Conservation (phyloP, 441 rosid species). For the Arabidopsis hybrid region DNA sequence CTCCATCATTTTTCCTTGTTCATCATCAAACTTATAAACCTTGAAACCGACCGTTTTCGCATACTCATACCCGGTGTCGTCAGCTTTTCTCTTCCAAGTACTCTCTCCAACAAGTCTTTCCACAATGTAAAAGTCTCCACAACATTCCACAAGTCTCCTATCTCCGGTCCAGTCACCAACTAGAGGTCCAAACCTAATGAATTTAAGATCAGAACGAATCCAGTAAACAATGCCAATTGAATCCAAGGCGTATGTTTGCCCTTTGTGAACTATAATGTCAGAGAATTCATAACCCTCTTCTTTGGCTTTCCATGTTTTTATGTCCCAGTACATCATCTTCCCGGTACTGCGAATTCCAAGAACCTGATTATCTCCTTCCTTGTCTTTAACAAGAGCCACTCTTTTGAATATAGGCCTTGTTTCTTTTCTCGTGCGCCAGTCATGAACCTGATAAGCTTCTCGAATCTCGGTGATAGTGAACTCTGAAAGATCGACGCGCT, state of each 20-base stretch:
- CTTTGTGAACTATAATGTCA: constrained; percentile 32
- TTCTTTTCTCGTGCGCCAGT: too few relatives aligned
- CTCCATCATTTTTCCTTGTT: constrained; percentile 37
- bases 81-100: too few relatives aligned
- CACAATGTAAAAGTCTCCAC: constrained; percentile 57
- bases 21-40: constrained; percentile 43
- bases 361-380: not conserved
- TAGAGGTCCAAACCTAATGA: constrained; percentile 44
- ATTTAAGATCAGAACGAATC: constrained; percentile 28
- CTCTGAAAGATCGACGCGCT: not conserved
- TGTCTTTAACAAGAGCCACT: not conserved
- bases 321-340: constrained; percentile 25
- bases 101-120: constrained; percentile 9
- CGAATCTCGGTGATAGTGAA: constrained; percentile 30
- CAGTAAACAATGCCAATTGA: constrained; percentile 32
- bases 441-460: constrained; percentile 16
- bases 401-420: constrained; percentile 14
- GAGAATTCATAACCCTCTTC: not conserved
- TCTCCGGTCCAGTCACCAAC: not conserved
- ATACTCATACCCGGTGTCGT: too few relatives aligned
- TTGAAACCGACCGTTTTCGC: constrained; percentile 17
- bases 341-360: constrained; percentile 19
- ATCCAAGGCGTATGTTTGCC: constrained; percentile 40
- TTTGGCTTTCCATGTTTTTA: too few relatives aligned
- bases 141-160: constrained; percentile 34